Evolutionary conservation across 2,329 filamentous ascomycete genomes (phyloP).

Genomic region (Metarhizium guizhouense): DNA sequence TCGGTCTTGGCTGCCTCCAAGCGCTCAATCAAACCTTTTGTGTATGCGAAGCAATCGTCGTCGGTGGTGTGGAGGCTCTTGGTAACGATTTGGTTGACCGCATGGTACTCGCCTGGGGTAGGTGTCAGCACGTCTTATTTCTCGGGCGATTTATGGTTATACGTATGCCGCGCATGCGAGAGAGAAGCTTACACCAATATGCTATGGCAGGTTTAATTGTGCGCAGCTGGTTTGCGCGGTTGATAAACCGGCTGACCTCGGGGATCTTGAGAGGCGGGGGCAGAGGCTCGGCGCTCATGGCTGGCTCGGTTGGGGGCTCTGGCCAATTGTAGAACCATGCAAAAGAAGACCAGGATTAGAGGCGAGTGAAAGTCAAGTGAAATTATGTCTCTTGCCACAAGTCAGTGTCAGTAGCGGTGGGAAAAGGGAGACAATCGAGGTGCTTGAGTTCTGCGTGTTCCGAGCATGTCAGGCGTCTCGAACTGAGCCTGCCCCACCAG

Average conservation of each 20-base stretch:
- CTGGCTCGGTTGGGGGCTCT: not conserved
- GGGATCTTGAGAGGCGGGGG: conserved; percentile 55
- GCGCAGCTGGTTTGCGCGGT: conserved; percentile 77
- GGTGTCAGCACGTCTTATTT: not conserved
- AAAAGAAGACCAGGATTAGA: not conserved
- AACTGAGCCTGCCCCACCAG: too few relatives aligned
- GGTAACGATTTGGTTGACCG: conserved; percentile 82
- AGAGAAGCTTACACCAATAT: conserved; percentile 74
- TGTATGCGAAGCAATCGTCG: conserved; percentile 71
- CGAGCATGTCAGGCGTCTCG: too few relatives aligned
- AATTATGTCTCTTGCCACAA: not conserved
- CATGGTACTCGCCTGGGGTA: conserved; percentile 71
- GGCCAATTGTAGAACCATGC: not conserved
- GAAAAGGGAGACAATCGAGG: not conserved
- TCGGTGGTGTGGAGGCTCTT: conserved; percentile 71
- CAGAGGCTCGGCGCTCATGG: conserved; percentile 53
- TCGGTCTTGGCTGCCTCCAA: conserved; percentile 57
- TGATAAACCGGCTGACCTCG: conserved; percentile 76
- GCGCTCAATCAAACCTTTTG: conserved; percentile 79
- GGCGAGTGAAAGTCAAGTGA: too few relatives aligned
- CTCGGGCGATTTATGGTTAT: not conserved
- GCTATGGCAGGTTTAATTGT: conserved; percentile 77
- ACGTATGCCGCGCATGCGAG: not conserved
- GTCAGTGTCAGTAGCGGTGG: not conserved
- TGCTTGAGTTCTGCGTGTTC: too few relatives aligned